Conservation (phyloP, 2,329 filamentous ascomycete species). For the Ophiostoma pallidulum region DNA sequence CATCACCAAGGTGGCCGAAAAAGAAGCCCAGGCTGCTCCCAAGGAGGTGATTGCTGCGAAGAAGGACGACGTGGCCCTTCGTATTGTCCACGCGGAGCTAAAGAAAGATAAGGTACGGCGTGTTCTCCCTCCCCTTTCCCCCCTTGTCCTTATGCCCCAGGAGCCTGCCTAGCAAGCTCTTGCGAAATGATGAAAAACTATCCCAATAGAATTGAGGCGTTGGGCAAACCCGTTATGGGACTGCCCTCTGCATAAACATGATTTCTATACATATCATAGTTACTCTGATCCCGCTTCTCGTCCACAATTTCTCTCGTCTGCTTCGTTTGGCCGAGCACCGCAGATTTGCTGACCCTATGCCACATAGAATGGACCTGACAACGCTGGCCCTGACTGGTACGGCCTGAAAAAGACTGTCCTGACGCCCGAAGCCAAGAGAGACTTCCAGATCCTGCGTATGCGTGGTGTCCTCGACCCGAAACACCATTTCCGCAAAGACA, state of each 20-base stretch:
- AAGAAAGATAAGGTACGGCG: conserved; percentile 26
- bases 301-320: conserved; percentile 6
- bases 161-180: conserved; percentile 19
- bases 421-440: conserved; percentile 69
- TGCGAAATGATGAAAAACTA: conserved; percentile 64
- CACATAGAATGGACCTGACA: conserved; percentile 31
- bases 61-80: conserved; percentile 21
- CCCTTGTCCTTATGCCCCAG: background rate
- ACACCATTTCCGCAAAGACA: conserved; percentile 82
- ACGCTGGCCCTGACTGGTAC: conserved; percentile 78
- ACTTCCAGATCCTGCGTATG: conserved; percentile 84
- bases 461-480: conserved; percentile 82
- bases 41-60: conserved; percentile 13
- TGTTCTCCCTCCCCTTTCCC: background rate
- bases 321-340: background rate
- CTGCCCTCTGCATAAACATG: conserved; percentile 54
- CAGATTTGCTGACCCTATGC: conserved; percentile 17
- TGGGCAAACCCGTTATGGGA: conserved; percentile 71
- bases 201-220: conserved; percentile 63
- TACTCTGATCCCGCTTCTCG: conserved; percentile 46
- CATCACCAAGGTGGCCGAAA: conserved; percentile 10
- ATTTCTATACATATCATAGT: conserved; percentile 57
- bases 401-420: conserved; percentile 75
- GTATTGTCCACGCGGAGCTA: conserved; percentile 21
- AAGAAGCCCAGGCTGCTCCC: conserved; percentile 9